A percentile compares a stretch with the other conserved stretches of the same genome.
Evolutionary conservation across 805 yeast genomes (phyloP).

Genomic region (Wickerhamomyces bisporus): DNA sequence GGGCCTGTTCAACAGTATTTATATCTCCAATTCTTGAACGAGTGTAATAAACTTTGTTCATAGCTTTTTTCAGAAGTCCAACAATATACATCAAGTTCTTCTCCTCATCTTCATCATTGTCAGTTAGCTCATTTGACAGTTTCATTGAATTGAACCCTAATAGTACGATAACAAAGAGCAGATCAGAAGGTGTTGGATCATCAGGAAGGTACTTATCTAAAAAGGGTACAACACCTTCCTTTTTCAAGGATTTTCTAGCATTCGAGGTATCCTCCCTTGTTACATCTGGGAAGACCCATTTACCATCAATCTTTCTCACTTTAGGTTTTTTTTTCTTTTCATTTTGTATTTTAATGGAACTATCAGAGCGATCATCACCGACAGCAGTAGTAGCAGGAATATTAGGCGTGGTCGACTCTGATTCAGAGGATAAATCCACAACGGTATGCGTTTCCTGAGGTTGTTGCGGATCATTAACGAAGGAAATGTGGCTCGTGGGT

Average conservation of each 20-base stretch:
- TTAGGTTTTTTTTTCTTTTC: neutral
- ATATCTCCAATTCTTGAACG: conserved; percentile 52
- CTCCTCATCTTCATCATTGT: conserved; percentile 36
- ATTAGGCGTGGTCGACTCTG: too few species aligned
- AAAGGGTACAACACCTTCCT: conserved; percentile 55
- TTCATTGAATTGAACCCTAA: conserved; percentile 49
- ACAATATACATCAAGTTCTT: conserved; percentile 42
- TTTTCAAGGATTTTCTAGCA: conserved; percentile 50
- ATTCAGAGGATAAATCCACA: too few species aligned
- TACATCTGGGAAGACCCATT: conserved; percentile 30
- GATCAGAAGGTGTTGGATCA: conserved; percentile 52
- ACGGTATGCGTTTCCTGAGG: too few species aligned
- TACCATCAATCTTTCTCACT: conserved; percentile 24
- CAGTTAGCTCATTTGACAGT: conserved; percentile 6
- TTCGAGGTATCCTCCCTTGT: conserved; percentile 39
- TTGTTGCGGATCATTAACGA: too few species aligned
- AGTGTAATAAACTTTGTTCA: conserved; percentile 53
- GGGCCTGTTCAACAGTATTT: conserved; percentile 53
- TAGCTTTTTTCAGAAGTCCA: conserved; percentile 54
- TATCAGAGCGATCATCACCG: too few species aligned
- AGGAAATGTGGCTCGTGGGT: too few species aligned
- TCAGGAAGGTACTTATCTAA: conserved; percentile 57
- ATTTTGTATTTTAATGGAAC: too few species aligned
- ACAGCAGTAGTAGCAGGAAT: too few species aligned
- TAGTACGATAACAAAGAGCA: conserved; percentile 49